Conservation (phyloP, 345 rosid genomes). For the Turritis glabra region DNA sequence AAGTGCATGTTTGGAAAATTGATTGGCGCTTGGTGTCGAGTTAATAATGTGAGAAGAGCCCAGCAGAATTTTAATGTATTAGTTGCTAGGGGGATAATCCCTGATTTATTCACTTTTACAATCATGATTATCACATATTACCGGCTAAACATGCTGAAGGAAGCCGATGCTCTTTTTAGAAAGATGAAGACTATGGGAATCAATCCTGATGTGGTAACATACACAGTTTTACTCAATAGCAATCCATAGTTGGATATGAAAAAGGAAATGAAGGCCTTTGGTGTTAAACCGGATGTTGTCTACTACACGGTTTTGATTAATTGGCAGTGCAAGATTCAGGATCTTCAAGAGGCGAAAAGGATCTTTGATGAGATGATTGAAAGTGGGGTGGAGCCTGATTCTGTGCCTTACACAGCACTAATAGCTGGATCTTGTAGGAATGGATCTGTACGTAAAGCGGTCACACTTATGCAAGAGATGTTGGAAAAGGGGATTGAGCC, state of each 20-base stretch:
- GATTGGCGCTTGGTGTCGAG: constrained; percentile 51
- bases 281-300: too few species aligned
- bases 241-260: too few species aligned
- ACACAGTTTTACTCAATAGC: too few species aligned
- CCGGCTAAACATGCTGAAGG: too few species aligned
- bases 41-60: constrained; percentile 48
- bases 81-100: constrained; percentile 31
- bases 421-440: constrained; percentile 5
- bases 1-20: constrained; percentile 47
- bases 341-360: constrained; percentile 21
- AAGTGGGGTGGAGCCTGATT: constrained; percentile 1
- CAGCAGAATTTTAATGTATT: constrained; percentile 35
- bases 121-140: too few species aligned
- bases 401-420: background rate
- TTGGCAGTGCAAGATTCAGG: too few species aligned
- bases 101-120: too few species aligned
- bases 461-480: constrained; percentile 47
- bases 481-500: constrained; percentile 37
- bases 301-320: too few species aligned
- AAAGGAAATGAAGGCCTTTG: too few species aligned
- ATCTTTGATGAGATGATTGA: background rate
- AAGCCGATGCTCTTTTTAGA: too few species aligned
- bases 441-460: constrained; percentile 30
- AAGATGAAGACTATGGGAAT: too few species aligned
- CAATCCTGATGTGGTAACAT: too few species aligned